Evolutionary conservation across 345 rosid genomes (phyloP), one percentile per base, ranked within the genome.

Genomic region (Populus davidiana): DNA sequence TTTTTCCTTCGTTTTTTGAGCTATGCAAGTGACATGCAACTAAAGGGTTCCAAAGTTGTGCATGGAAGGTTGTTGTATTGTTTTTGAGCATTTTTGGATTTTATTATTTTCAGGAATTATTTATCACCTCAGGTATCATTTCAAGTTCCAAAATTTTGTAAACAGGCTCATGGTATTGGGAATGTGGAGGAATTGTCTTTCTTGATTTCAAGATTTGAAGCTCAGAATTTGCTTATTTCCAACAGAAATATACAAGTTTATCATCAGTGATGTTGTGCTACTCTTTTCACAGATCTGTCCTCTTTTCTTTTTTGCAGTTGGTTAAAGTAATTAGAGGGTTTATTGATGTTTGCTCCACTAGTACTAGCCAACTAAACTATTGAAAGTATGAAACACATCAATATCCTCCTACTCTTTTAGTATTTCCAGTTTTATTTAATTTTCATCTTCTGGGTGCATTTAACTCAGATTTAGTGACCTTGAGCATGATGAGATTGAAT

Each of bases 41-140:
- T 76, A 23, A 29, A 10, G 21, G 61, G 44, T 25, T 56, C 67
- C 43, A 38, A 16, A 25, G 43, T 11, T 38, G 67, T 36, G 21
- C 39, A 36, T 35, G 38, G 54, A 50, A 69, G 41, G 36, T 43
- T 76, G 54, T 75, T 75, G 35, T 35, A n/a, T 36, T 67, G 71
- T 67, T 75, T 44, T 66, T 29, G 2, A 44, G 56, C 43, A 49
- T 25, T 74, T 43, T 3, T 74, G 50, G n/a, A 21, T 36, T 20
- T 1, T 9, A n/a, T 59, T 41, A 4, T 61, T 31, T 61, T 4
- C 44, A 38, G 43, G 21, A 36, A 17, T 33, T 35, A 2, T 35
- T 67, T 35, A 12, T 41, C 39, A 10, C 41, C 13, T 11, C 41
- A 44, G 5, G 18, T 49, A 27, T 25, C 29, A 69, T 69, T 41